Base-by-base conservation (phyloP, 2,329 filamentous ascomycete species). In the Diaporthe eres region DNA sequence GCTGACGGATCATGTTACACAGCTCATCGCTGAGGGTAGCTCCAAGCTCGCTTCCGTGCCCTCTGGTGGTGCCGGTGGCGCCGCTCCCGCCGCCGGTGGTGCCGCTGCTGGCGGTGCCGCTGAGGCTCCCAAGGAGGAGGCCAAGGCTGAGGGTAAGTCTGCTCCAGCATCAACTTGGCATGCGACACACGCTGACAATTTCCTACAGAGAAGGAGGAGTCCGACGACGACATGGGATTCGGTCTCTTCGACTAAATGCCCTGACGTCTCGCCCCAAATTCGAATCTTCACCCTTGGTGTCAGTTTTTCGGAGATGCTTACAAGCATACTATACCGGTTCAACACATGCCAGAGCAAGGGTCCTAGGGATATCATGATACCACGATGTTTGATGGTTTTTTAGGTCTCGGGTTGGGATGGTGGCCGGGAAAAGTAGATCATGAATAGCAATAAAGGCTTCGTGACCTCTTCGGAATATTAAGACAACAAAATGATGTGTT, bases 1-100 rank as follows among this genome's bases (percentile, higher is more conserved):
- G 53, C 75, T 71, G 39, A 47, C 58, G 47, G 4, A 61, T 5
- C 2, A 34, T 28, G 6, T 63, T 15, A 3, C 79, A 78, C 82
- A 98, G 97, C 90, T 99, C 88, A 98, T 99, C 87, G 83, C 94
- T 83, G 92, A 96, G 88, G 97, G 97, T 85, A 92, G 94, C 80
- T 84, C 90, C 88, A 99, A 99, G 93, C 95, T 99, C 84, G 97
- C 97, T 83, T 98, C 96, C 88, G 96, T 99, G 85, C 96, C 97
- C 87, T 95, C 94, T 84, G 95, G 92, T 85, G 94, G 90, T 87
- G 94, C 90, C 82, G 89, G 88, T 83, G 89, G 89, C 82, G 90
- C 89, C 86, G 92, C 88, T 85, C 90, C 89, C 85, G 92, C 88
- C 84, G 93, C 88, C 84, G 94, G 89, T 84, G 93, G 88, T 82